phyloP scores from a whole-genome alignment of 2,329 filamentous ascomycete species.

The Metarhizium rileyi region DNA sequence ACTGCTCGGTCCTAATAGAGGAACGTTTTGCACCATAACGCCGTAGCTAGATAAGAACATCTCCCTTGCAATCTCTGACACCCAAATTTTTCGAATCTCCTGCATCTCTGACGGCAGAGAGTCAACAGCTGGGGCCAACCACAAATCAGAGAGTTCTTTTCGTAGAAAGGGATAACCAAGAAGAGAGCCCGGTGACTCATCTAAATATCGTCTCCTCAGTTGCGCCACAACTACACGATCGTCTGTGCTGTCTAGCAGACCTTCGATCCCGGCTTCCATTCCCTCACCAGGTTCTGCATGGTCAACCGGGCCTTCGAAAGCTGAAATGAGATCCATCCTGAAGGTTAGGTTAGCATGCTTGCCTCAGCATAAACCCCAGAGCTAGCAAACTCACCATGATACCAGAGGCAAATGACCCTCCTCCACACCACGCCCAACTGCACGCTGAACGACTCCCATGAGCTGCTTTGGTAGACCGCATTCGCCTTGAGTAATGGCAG shows the following conservation, averaged over 20 bases:
- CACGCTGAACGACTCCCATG: constrained; percentile 17
- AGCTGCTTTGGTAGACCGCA: constrained; percentile 18
- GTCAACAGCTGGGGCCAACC: constrained; percentile 19
- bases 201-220: constrained; percentile 15
- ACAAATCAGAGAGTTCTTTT: constrained; percentile 20
- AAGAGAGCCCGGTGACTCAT: constrained; percentile 15
- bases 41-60: constrained; percentile 25
- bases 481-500: constrained; percentile 9
- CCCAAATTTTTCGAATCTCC: constrained; percentile 16
- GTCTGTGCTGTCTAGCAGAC: constrained; percentile 17
- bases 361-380: not conserved
- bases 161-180: constrained; percentile 19
- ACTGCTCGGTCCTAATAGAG: constrained; percentile 17
- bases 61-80: constrained; percentile 23
- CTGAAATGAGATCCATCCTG: constrained; percentile 18
- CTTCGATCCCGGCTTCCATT: constrained; percentile 19
- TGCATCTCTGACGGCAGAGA: constrained; percentile 16
- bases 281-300: constrained; percentile 11
- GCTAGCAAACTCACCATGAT: constrained; percentile 22
- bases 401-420: constrained; percentile 19
- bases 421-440: constrained; percentile 16
- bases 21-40: constrained; percentile 23
- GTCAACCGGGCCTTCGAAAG: not conserved
- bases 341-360: constrained; percentile 4
- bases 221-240: constrained; percentile 20